Base-by-base conservation (phyloP, 257 asterid genomes). In the Coffea canephora region DNA sequence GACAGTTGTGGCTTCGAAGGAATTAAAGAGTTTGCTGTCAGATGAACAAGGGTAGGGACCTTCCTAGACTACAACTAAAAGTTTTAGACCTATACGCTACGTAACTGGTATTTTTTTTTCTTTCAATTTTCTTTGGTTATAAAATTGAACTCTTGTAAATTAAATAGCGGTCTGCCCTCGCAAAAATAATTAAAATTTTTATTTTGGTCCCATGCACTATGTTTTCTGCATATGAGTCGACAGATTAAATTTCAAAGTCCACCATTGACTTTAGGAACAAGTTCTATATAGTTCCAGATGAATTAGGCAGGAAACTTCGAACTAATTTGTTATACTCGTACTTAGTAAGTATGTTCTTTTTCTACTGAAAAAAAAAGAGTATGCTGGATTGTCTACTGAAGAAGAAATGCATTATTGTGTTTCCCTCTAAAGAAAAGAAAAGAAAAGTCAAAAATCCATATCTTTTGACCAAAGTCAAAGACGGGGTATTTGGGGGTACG, bases 391-490 rank as follows among this genome's bases (percentile, higher is more conserved):
- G 34, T 31, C 34, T 31, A 31, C 34, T 31, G 34, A 0, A 1
- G 5, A 39, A 39, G 5, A 39, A 6, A 5, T 62, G 0, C 18
- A 18, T 19, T 45, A 8, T 23, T 18, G 4, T 9, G 31, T 61
- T 61, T 9, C 1, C 43, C 2, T 36, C 49, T 1, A 6, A 64
- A 7, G 18, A 25, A n/a, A 25, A 36, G 6, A 13, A 4, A 3
- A 4, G 10, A 52, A 52, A 16, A 41, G 27, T 7, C 6, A 19
- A 19, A 19, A 71, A 71, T 23, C 45, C 45, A n/a, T 46, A 6
- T n/a, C 36, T 15, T 34, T 77, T 72, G 82, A 77, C 82, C 41
- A 36, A 25, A 80, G 75, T 71, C 76, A 39, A 55, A 25, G 34
- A 21, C 25, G 3, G 73, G 25, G 78, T n/a, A 46, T 31, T 54